Evolutionary conservation across 2,329 filamentous ascomycete genomes (phyloP), one percentile per base, ranked within the genome.

Genomic region (Cercospora sp.): DNA sequence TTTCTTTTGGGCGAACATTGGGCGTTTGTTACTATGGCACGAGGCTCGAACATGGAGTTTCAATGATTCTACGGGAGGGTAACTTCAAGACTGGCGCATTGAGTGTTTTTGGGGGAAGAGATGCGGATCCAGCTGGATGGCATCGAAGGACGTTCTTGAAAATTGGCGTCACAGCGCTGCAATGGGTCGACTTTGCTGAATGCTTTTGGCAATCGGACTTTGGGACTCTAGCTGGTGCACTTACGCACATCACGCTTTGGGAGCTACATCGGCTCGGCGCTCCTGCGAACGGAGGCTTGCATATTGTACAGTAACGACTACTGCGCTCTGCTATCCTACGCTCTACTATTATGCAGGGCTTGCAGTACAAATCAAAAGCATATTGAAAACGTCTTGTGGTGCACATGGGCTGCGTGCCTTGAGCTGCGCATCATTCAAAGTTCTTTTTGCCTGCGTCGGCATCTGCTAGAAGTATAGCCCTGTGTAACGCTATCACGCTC

Each of bases 401-500:
- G 3, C n/a, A 48, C 45, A 12, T 23, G 6, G 18, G 45, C n/a
- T 48, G 45, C 45, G 45, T 48, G 45, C 9, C 45, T 48, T 5
- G 31, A 9, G 9, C 31, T 33, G 10, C 31, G 9, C 8, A 33
- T 33, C 31, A 28, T 4, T 28, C 26, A 28, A 28, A 4, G 26
- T 28, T 28, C 26, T 28, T 28, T 28, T 3, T 6, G 26, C 26
- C 26, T 28, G 26, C 26, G 26, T 28, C 26, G 26, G 26, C 26
- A 28, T 28, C 26, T 28, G 26, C 26, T 28, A 28, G 26, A 28
- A 28, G 26, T 28, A 28, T 28, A 28, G 53, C 53, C 28, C 13
- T 58, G 55, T 58, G 55, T 36, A 58, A 58, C 55, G 28, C 55
- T 58, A 58, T n/a, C 7, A 58, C 33, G 26, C 31, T 36, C n/a